Evolutionary conservation across 768 basidiomycete species (phyloP), one percentile per base, ranked within the genome.

Genomic region (Boletus reticuloceps): DNA sequence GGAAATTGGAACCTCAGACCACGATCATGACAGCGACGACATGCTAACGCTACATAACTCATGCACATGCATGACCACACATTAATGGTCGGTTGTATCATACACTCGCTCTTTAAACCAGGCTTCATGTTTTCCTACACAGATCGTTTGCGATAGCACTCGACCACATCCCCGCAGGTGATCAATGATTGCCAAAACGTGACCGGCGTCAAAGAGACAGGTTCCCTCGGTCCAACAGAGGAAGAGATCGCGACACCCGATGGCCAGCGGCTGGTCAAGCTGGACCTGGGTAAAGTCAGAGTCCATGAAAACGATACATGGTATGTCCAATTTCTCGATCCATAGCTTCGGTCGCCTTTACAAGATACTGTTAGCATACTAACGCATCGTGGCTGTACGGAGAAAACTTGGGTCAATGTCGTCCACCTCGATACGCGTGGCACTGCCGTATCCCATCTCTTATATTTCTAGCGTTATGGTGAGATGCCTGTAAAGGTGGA

Each of bases 381-480:
- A 47, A 93, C 98, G 91, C 98, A 97, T 67, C 80, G 80, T 45
- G 93, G 94, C 65, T 85, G 94, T 37, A 77, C 83, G 29, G 85
- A 86, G 49, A 80, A 77, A 44, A 72, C 78, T 13, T 83, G 87
- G 3, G 94, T 98, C 19, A 95, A 98, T 59, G 91, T 91, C 29
- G 86, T 99, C n/a, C 97, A 99, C 69, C 81, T 99, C 27, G 97
- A 99, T 69, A 97, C 97, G 0, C 98, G 98, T 64, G 97, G 97
- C 1, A 96, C 94, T 10, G 97, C 96, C 0, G 89, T 93, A 29
- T 40, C 22, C 50, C 41, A 34, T 34, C 17, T 36, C 42, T n/a
- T 20, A 29, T 62, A 96, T 94, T 71, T 84, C 72, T 86, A 94
- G 1, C 97, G 97, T 65, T 98, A 99, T 69, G 96, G 96, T 10